Evolutionary conservation across 306 rosid species (phyloP), one percentile per base, ranked within the genome.

Genomic region (Notholithocarpus densiflorus): DNA sequence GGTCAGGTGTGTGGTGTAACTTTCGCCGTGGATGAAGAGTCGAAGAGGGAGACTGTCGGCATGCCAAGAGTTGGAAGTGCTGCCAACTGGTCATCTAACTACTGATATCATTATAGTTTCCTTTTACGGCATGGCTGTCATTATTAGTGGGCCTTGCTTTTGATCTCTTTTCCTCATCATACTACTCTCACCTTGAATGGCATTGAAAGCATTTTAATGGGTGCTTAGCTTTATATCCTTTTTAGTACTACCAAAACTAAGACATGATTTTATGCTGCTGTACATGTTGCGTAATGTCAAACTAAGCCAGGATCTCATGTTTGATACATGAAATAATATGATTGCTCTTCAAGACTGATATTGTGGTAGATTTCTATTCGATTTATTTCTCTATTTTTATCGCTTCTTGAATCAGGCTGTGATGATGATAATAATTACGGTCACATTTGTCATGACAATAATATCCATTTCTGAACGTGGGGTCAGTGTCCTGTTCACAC

Each of bases 21-120:
- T 81, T 95, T 95, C 89, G 83, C 88, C 75, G 99, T 95, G 73
- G 98, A 95, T 77, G 89, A 83, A 1, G 89, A 87, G 4, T 74
- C 86, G 40, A 88, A 90, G 75, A 95, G 93, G 89, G 99, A 93
- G 80, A 13, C 74, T 23, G 64, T 85, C 56, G 97, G 99, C 81
- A 95, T 95, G 91, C 97, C 99, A 1, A 89, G 99, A 85, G 98
- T 95, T 54, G 99, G 97, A 77, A 92, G 99, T 88, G 96, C 99
- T 60, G 97, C 98, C 77, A 90, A 95, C 86, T 95, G 99, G 99
- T 90, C 99, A 5, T 6, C 89, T 57, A 76, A 91, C 84, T 91
- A 87, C 69, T 95, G 86, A 91, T 80, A 82, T 79, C 77, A 51
- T 74, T 23, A 76, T 72, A 7, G 27, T 77, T 76, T 75, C 71